These are phyloP conservation scores for Chlorella sp. DNA, from an alignment of 139 green algal genomes.

Conservation along the genomic window DNA sequence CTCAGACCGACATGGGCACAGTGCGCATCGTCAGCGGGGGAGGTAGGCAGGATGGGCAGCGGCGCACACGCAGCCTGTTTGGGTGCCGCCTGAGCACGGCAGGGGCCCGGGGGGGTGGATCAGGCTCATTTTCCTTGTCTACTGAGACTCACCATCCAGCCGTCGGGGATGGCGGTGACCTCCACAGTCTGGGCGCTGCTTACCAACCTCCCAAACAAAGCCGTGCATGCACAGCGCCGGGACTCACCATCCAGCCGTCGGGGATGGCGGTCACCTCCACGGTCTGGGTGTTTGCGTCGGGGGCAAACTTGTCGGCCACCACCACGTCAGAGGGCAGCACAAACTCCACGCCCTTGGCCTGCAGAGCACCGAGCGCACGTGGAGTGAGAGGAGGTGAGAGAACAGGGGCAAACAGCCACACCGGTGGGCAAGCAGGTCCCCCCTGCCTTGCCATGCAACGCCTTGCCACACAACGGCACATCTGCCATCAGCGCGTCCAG, in stretches of 20 bases:
- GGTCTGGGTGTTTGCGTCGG: constrained; percentile 87
- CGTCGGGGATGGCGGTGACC: constrained; percentile 90
- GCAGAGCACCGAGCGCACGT: background rate
- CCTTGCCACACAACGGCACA: too few relatives aligned
- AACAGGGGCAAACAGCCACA: too few relatives aligned
- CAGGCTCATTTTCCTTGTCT: too few relatives aligned
- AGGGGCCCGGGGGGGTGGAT: too few relatives aligned
- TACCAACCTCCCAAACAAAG: too few relatives aligned
- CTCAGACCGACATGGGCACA: too few relatives aligned
- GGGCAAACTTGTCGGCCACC: constrained; percentile 95
- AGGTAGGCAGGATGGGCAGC: background rate
- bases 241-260: constrained; percentile 94
- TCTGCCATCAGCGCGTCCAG: background rate
- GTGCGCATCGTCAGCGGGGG: too few relatives aligned
- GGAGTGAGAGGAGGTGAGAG: background rate
- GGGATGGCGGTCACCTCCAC: constrained; percentile 85
- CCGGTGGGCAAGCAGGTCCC: too few relatives aligned
- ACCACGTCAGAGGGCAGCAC: constrained; percentile 96
- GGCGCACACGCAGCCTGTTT: too few relatives aligned
- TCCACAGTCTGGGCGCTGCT: constrained; percentile 82
- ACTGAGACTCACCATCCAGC: constrained; percentile 93
- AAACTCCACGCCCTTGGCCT: constrained; percentile 89
- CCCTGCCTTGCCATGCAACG: too few relatives aligned
- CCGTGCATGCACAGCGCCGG: background rate
- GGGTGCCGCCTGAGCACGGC: too few relatives aligned